phyloP scores from a whole-genome alignment of 345 rosid genomes.

The Nephelium lappaceum region DNA sequence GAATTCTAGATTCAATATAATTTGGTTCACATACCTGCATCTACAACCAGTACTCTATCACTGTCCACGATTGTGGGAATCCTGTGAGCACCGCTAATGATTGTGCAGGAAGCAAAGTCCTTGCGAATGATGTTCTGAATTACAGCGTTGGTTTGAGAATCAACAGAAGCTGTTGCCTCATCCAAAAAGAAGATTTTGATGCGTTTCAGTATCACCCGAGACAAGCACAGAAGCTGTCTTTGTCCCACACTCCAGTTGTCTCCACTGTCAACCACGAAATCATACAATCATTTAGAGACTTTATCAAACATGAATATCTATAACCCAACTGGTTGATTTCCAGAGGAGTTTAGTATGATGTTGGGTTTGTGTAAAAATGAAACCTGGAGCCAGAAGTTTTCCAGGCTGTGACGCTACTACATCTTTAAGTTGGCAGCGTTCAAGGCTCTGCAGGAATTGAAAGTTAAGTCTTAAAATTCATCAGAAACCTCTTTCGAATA shows the following conservation, averaged over 20 bases:
- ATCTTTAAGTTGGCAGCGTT: slow-evolving; percentile 90
- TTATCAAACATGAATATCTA: background rate
- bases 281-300: background rate
- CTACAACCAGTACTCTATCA: slow-evolving; percentile 76
- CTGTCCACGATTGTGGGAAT: slow-evolving; percentile 98
- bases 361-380: background rate
- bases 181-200: slow-evolving; percentile 86
- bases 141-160: slow-evolving; percentile 83
- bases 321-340: too few relatives aligned
- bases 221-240: slow-evolving; percentile 87
- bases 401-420: slow-evolving; percentile 69
- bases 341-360: background rate
- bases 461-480: background rate
- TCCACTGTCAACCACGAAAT: slow-evolving; percentile 69
- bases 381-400: slow-evolving; percentile 39
- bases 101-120: slow-evolving; percentile 80
- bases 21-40: slow-evolving; percentile 52
- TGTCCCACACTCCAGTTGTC: slow-evolving; percentile 99
- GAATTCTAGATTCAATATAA: too few relatives aligned
- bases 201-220: slow-evolving; percentile 82
- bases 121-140: slow-evolving; percentile 90
- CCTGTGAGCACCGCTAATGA: slow-evolving; percentile 91
- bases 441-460: slow-evolving; percentile 57
- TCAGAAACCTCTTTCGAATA: background rate
- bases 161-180: slow-evolving; percentile 96